These are phyloP conservation scores for Phytopythium litorale DNA, from an alignment of 352 stramenopile species.

Conservation along the genomic window DNA sequence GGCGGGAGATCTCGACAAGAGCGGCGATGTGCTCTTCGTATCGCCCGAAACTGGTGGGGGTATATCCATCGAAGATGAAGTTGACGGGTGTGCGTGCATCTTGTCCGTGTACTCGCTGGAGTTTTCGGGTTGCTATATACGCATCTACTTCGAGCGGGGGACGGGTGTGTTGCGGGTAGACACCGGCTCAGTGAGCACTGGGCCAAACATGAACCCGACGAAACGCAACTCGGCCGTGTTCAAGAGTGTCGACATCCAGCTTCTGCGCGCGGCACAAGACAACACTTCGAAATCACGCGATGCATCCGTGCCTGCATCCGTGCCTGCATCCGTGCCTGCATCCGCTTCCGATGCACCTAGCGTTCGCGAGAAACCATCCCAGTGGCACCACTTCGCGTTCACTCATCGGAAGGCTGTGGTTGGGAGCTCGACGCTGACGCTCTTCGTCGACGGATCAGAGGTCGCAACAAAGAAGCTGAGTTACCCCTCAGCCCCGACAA, in stretches of 20 bases:
- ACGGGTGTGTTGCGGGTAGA: slow-evolving; percentile 67
- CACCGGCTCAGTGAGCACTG: slow-evolving; percentile 43
- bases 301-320: too few species aligned
- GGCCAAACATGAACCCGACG: slow-evolving; percentile 52
- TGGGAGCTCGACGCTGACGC: slow-evolving; percentile 62
- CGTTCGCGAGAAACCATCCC: slow-evolving; percentile 23
- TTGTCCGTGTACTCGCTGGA: slow-evolving; percentile 74
- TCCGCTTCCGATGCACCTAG: not conserved
- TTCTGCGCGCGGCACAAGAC: slow-evolving; percentile 20
- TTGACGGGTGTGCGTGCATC: slow-evolving; percentile 61
- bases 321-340: not conserved
- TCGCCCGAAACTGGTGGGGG: slow-evolving; percentile 6
- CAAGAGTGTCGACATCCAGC: slow-evolving; percentile 54
- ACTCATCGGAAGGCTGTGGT: slow-evolving; percentile 69
- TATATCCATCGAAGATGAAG: not conserved
- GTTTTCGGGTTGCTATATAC: slow-evolving; percentile 51
- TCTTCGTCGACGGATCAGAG: slow-evolving; percentile 74
- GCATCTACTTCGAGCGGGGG: slow-evolving; percentile 69
- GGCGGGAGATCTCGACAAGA: slow-evolving; percentile 7
- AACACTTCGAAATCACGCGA: not conserved
- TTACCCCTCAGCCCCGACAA: slow-evolving; percentile 48
- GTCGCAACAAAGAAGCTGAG: slow-evolving; percentile 70
- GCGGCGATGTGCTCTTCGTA: slow-evolving; percentile 32
- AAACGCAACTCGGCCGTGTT: slow-evolving; percentile 58
- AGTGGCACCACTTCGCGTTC: slow-evolving; percentile 76